These are phyloP conservation scores for Ceratobasidium sp. DNA, from an alignment of 1,284 basidiomycete genomes.

Conservation along the genomic window DNA sequence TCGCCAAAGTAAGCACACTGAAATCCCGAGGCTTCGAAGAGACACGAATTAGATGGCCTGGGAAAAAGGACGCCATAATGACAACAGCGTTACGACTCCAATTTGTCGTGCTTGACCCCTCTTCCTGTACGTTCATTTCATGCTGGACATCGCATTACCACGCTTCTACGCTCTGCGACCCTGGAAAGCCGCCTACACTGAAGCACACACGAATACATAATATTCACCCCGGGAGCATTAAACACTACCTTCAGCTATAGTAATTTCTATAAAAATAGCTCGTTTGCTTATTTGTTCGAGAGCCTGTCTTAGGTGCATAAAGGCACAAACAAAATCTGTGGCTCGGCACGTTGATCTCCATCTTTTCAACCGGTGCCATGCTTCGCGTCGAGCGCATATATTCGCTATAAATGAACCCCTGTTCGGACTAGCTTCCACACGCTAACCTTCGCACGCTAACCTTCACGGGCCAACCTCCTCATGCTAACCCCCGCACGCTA, in stretches of 20 bases:
- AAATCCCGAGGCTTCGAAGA: slow-evolving; percentile 33
- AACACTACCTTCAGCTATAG: slow-evolving; percentile 23
- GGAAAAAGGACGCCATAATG: slow-evolving; percentile 22
- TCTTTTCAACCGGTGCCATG: no score
- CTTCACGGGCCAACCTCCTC: no score
- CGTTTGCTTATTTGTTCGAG: no score
- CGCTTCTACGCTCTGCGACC: slow-evolving; percentile 36
- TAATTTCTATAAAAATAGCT: no score
- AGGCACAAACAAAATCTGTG: no score
- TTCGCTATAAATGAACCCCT: no score
- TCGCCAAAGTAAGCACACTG: slow-evolving; percentile 24
- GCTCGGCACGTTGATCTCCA: no score
- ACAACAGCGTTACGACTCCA: slow-evolving; percentile 30
- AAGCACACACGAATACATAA: slow-evolving; percentile 29
- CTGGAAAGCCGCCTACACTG: slow-evolving; percentile 38
- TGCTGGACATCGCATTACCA: slow-evolving; percentile 26
- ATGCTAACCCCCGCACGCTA: no score
- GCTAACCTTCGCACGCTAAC: no score
- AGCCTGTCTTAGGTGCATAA: no score
- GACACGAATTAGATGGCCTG: not conserved
- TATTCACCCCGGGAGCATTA: slow-evolving; percentile 37
- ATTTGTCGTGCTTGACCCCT: slow-evolving; percentile 38
- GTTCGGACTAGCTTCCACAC: no score
- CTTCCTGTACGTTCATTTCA: not conserved
- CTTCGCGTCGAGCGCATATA: no score